Percentiles rank a stretch among this genome's conserved stretches.
Evolutionary conservation across 1,284 basidiomycete genomes (phyloP).

Genomic region (Ceratobasidium sp.): DNA sequence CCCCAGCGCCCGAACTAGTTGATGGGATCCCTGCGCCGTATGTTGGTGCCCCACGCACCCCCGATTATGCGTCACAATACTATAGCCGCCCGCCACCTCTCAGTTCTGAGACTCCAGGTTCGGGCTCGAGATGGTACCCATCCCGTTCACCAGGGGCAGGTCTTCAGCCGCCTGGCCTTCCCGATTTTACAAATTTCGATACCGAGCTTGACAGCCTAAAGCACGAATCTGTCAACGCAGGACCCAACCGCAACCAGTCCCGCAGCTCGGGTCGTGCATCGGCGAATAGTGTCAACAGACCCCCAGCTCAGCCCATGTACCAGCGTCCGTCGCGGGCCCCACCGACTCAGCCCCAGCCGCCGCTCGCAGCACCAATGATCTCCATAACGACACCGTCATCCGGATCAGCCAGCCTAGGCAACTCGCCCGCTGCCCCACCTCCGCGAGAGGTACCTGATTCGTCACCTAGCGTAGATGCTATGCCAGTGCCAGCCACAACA

Average conservation of each 20-base stretch:
- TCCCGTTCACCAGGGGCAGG: conserved; percentile 1
- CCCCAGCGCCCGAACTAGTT: background rate
- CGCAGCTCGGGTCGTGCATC: conserved; percentile 17
- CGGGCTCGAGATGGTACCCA: conserved; percentile 10
- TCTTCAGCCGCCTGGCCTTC: conserved; percentile 14
- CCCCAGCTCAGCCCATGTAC: background rate
- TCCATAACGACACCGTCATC: background rate
- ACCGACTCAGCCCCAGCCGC: background rate
- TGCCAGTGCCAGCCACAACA: background rate
- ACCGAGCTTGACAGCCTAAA: conserved; percentile 21
- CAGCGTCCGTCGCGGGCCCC: background rate
- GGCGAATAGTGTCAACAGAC: background rate
- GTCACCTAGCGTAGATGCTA: conserved; percentile 1
- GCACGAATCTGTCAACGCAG: background rate
- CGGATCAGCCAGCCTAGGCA: conserved; percentile 10
- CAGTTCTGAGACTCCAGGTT: background rate
- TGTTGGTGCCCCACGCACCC: conserved; percentile 5
- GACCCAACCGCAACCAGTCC: background rate
- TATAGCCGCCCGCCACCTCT: conserved; percentile 23
- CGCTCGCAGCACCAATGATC: background rate
- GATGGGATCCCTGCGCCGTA: background rate
- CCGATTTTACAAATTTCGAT: conserved; percentile 22
- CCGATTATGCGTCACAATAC: background rate
- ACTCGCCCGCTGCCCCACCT: background rate
- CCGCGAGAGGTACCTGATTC: background rate